Evolutionary conservation across 164 flowering plant species (phyloP).

Genomic region (Houttuynia cordata): DNA sequence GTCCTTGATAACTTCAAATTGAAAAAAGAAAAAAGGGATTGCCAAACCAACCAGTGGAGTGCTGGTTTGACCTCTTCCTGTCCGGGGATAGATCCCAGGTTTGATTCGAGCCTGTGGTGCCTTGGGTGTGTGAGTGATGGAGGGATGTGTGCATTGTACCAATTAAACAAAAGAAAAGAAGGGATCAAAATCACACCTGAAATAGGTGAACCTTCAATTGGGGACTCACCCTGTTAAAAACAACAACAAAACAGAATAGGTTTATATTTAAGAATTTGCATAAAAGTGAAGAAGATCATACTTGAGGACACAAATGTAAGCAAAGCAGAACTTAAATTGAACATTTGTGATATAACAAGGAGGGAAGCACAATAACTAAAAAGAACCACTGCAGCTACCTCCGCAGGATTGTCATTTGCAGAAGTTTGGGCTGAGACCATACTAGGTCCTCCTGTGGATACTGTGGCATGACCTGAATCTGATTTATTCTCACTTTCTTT

Average conservation of each 20-base stretch:
- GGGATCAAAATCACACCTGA: slow-evolving; percentile 9
- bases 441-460: slow-evolving; percentile 23
- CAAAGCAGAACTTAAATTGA: too few species aligned
- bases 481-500: slow-evolving; percentile 9
- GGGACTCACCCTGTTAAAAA: slow-evolving; percentile 11
- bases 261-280: neutral
- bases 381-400: slow-evolving; percentile 20
- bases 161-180: neutral
- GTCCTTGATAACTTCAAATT: too few species aligned
- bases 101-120: too few species aligned
- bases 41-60: too few species aligned
- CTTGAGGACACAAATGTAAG: too few species aligned
- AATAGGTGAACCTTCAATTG: slow-evolving; percentile 6
- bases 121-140: too few species aligned
- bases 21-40: too few species aligned
- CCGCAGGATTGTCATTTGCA: slow-evolving; percentile 13
- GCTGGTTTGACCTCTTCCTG: too few species aligned
- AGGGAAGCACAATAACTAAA: neutral
- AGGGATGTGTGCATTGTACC: too few species aligned
- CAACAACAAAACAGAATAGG: slow-evolving; percentile 8
- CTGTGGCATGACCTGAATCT: slow-evolving; percentile 9
- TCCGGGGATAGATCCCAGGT: too few species aligned
- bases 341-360: neutral
- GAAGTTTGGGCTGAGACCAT: slow-evolving; percentile 18
- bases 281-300: neutral